Base-by-base conservation (phyloP, 441 rosid species). In the Breynia disticha region DNA sequence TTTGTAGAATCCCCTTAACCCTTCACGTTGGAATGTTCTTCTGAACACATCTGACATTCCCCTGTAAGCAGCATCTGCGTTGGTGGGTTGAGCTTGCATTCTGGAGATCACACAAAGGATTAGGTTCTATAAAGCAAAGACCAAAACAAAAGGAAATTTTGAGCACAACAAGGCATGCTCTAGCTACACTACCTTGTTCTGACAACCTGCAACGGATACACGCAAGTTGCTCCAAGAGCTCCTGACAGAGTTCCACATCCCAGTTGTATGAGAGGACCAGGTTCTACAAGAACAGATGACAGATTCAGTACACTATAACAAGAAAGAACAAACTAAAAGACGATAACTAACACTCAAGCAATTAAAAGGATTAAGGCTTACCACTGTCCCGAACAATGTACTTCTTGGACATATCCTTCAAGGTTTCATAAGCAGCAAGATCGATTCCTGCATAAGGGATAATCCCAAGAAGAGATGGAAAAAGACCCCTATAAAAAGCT, bases 381-480 rank as follows among this genome's bases (percentile, higher is more conserved):
- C 98, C 98, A 15, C 66, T 61, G 56, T 88, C 94, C 10, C 65
- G 73, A 71, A 91, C 80, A 74, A 86, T 68, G 64, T 88, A 82
- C 28, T 80, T 71, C 78, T 67, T 84, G 32, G 98, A 88, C 73
- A 86, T 69, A 65, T 91, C 97, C 62, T 81, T 91, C 56, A 91
- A 68, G 54, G 95, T 86, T 66, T 88, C 98, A 56, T 91, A 91
- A 16, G 89, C 91, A 46, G 98, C 89, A 19, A 91, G 91, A 54
- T 91, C 98, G 50, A 91, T 91, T 56, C 96, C 97, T 50, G 95
- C 83, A 73, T 84, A 91, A 15, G 97, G 98, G 35, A 91, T 73
- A 20, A 91, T 91, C 70, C 98, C 97, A 55, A 91, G 86, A 67
- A 86, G 82, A 59, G 97, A 91, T 41, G 98, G 98, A 46, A 86